Conservation (phyloP, 257 asterid genomes). For the Solanum corneliomulleri region DNA sequence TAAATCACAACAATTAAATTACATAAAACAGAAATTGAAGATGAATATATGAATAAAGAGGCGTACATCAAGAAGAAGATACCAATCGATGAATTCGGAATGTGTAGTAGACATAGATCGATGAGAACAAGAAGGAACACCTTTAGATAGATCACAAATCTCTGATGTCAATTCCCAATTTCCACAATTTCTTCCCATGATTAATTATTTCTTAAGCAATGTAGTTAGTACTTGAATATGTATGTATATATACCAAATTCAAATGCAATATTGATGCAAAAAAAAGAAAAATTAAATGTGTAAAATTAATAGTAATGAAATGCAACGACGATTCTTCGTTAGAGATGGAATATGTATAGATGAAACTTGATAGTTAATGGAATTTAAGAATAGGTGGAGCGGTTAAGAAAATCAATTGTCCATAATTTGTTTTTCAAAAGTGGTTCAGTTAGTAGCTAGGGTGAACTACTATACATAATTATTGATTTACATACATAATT, state of each 20-base stretch:
- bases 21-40: not conserved
- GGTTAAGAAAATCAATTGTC: slow-evolving; percentile 35
- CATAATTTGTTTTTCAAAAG: slow-evolving; percentile 1
- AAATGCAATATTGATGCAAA: not conserved
- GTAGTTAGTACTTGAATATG: not conserved
- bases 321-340: not conserved
- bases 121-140: slow-evolving; percentile 26
- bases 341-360: not conserved
- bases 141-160: slow-evolving; percentile 34
- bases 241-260: not conserved
- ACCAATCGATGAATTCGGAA: slow-evolving; percentile 48
- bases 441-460: slow-evolving; percentile 7
- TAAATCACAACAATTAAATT: not conserved
- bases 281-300: too few species aligned
- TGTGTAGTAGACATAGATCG: not conserved
- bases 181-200: slow-evolving; percentile 20
- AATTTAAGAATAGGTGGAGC: slow-evolving; percentile 29
- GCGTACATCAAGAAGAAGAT: slow-evolving; percentile 48
- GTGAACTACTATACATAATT: too few species aligned
- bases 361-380: not conserved
- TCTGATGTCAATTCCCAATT: slow-evolving; percentile 35
- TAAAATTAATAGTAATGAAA: not conserved
- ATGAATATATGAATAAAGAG: too few species aligned
- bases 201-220: not conserved
- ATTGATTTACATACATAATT: too few species aligned